Base-by-base conservation (phyloP, 1,284 basidiomycete genomes). In the Nidula niveotomentosa region DNA sequence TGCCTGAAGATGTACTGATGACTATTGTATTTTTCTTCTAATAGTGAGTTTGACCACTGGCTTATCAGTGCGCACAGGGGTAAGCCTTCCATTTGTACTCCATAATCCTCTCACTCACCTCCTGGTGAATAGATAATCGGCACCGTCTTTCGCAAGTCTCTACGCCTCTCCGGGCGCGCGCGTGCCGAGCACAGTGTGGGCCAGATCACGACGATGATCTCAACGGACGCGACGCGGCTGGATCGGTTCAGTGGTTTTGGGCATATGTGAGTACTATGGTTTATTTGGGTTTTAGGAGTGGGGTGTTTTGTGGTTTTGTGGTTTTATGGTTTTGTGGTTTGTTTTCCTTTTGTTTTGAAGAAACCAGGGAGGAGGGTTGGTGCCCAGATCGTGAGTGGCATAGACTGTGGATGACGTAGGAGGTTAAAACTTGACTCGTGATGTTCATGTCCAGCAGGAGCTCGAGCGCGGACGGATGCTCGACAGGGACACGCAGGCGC, bases 131-230 rank as follows among this genome's bases (percentile, higher is more conserved):
- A 84, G 80, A 58, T 90, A 49, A 88, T 90, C 58, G 83, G 87
- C 3, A 73, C 77, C 48, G 83, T 93, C 53, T 90, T 90, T 67
- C 79, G 85, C 30, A 90, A 91, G 63, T 84, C 87, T 1, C 73
- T 91, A 30, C 79, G 85, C 17, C 74, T 93, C 7, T 87, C 84
- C 36, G 86, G 85, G 8, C 80, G 84, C 48, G 81, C 83, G 17
- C 76, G 88, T 9, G 67, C 79, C 61, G 71, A 84, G 56, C 79
- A 88, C 58, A 81, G 76, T 34, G 80, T 81, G 18, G 87, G 87
- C 1, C 78, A 90, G 64, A 84, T 90, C 53, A 89, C 85, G 6
- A 90, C 86, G 0, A 84, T 90, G 78, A 86, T 89, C 23, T 83
- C 83, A 3, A 78, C 86, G 30, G 86, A 89, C 62, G 69, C 83